Percentiles rank a stretch among this genome's conserved stretches.
Evolutionary conservation across 2,329 filamentous ascomycete genomes (phyloP).

Genomic region (Hypoxylon sp.): DNA sequence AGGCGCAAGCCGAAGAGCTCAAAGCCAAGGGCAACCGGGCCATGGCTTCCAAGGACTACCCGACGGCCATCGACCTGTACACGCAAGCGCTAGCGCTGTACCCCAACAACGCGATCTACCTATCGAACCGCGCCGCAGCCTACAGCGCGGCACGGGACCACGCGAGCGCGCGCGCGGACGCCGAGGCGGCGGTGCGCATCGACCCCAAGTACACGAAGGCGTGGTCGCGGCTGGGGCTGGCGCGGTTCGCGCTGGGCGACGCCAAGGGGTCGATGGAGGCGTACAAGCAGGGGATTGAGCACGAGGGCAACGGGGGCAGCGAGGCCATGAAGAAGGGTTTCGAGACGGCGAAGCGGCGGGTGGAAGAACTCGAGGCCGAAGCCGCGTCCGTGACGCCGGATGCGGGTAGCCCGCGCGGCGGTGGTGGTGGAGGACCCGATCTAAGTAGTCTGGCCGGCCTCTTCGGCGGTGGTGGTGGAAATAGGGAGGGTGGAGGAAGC

Average conservation of each 20-base stretch:
- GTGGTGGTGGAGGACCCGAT: constrained; percentile 78
- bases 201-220: constrained; percentile 98
- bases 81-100: constrained; percentile 85
- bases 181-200: constrained; percentile 87
- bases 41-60: constrained; percentile 95
- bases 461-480: constrained; percentile 70
- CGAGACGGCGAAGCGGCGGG: constrained; percentile 90
- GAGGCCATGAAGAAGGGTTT: constrained; percentile 98
- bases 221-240: constrained; percentile 93
- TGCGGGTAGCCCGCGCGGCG: constrained; percentile 64
- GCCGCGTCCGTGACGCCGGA: constrained; percentile 64
- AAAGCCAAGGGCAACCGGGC: constrained; percentile 94
- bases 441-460: constrained; percentile 79
- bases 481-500: constrained; percentile 66
- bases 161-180: constrained; percentile 85
- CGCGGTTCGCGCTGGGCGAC: constrained; percentile 91
- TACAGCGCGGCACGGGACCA: constrained; percentile 89
- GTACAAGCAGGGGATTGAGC: constrained; percentile 91
- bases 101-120: constrained; percentile 93
- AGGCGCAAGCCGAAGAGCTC: constrained; percentile 86
- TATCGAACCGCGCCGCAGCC: constrained; percentile 96
- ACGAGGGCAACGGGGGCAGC: constrained; percentile 93
- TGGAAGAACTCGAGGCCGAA: constrained; percentile 80
- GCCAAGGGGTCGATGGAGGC: constrained; percentile 94
- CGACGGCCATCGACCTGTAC: constrained; percentile 85